Evolutionary conservation across 106 monocot species (phyloP).

Genomic region (Triglochin maritima): DNA sequence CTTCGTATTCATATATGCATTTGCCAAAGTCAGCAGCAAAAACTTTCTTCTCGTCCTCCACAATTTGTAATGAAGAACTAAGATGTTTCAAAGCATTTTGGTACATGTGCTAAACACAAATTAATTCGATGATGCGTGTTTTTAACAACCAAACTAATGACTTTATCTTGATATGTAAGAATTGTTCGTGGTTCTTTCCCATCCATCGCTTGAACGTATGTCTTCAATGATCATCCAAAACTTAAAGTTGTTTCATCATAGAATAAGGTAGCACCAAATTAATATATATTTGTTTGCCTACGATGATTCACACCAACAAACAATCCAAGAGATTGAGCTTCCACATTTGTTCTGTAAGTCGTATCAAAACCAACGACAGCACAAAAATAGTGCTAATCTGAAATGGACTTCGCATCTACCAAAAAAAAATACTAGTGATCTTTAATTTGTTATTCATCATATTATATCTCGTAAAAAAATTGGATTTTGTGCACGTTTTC

Average conservation of each 20-base stretch:
- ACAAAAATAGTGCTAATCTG: no score
- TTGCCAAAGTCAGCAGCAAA: no score
- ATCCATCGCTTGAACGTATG: conserved; percentile 12
- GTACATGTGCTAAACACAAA: conserved; percentile 21
- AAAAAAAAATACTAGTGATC: no score
- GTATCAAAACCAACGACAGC: conserved; percentile 24
- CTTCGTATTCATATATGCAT: no score
- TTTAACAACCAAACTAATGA: no score
- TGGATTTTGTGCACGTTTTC: no score
- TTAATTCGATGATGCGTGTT: no score
- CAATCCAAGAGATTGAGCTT: conserved; percentile 12
- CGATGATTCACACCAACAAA: conserved; percentile 27
- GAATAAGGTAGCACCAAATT: conserved; percentile 18
- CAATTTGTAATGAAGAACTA: conserved; percentile 3
- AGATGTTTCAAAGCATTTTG: conserved; percentile 19
- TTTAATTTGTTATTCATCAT: no score
- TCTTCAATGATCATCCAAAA: conserved; percentile 14
- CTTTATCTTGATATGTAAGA: no score
- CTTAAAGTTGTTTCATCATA: conserved; percentile 12
- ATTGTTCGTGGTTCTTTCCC: conserved; percentile 18
- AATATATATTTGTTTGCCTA: conserved; percentile 13
- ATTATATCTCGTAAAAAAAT: no score
- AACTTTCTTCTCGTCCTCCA: no score
- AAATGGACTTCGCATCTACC: no score
- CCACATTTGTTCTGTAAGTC: conserved; percentile 7